These are phyloP conservation scores for Tephrocybe rancida DNA, from an alignment of 768 basidiomycete species.

Conservation along the genomic window DNA sequence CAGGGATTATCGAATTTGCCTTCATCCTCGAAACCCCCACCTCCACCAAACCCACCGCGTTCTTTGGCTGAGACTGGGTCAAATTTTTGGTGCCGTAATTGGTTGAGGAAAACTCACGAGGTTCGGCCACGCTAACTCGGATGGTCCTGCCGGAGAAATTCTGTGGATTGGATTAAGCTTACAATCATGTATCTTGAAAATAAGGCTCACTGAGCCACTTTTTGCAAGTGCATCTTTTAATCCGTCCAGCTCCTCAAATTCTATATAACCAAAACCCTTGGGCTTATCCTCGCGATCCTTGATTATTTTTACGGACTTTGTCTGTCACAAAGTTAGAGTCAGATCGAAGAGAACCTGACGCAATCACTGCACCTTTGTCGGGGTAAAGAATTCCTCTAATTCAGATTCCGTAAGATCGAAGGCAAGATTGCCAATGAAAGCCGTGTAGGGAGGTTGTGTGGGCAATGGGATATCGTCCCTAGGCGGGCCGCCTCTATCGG, in stretches of 20 bases:
- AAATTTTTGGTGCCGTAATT: conserved; percentile 9
- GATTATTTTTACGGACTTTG: conserved; percentile 90
- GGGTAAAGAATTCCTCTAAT: conserved; percentile 78
- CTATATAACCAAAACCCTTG: conserved; percentile 98
- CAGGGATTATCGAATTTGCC: conserved; percentile 84
- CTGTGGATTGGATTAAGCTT: conserved; percentile 33
- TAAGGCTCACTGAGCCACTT: conserved; percentile 61
- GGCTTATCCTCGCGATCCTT: conserved; percentile 92
- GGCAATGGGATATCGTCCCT: conserved; percentile 97
- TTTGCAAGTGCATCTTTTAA: conserved; percentile 82
- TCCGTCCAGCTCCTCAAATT: conserved; percentile 86
- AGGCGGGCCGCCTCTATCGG: conserved; percentile 59
- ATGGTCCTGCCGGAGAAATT: conserved; percentile 77
- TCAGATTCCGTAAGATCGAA: conserved; percentile 90
- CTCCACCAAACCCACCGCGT: conserved; percentile 52
- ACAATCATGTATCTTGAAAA: neutral
- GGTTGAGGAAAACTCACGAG: conserved; percentile 65
- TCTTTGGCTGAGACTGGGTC: conserved; percentile 66
- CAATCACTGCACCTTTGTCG: conserved; percentile 51
- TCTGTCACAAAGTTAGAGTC: conserved; percentile 37
- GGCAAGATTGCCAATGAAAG: conserved; percentile 94
- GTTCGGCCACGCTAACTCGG: conserved; percentile 93
- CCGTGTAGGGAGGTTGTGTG: conserved; percentile 91
- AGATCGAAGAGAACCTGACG: neutral
- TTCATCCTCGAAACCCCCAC: conserved; percentile 60